Conservation (phyloP, 1,139 yeast species). For the Meyerozyma carpophila region DNA sequence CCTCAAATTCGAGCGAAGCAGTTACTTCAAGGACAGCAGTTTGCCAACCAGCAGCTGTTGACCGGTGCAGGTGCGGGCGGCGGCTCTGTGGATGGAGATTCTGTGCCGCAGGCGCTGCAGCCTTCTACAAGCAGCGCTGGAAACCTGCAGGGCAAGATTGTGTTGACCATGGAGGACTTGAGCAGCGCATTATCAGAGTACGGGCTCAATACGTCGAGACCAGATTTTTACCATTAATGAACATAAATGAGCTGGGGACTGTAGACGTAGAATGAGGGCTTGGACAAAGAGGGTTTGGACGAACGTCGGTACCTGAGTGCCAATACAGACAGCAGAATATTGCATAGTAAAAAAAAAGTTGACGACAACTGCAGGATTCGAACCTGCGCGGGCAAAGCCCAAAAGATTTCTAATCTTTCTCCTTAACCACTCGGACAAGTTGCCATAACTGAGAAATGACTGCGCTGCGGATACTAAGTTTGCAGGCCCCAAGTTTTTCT, state of each 20-base stretch:
- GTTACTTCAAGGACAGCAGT: conserved; percentile 62
- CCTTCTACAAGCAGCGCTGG: conserved; percentile 42
- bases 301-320: not conserved
- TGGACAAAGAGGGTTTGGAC: no score
- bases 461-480: not conserved
- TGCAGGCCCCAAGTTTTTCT: no score
- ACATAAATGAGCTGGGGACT: not conserved
- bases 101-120: conserved; percentile 26
- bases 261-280: not conserved
- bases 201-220: conserved; percentile 85
- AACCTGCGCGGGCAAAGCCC: conserved; percentile 54
- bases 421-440: conserved; percentile 36
- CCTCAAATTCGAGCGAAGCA: conserved; percentile 86
- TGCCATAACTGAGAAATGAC: conserved; percentile 3
- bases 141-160: conserved; percentile 67
- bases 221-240: conserved; percentile 77
- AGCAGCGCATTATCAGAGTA: conserved; percentile 87
- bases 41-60: conserved; percentile 39
- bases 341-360: conserved; percentile 8
- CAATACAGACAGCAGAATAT: not conserved
- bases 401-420: conserved; percentile 35
- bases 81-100: conserved; percentile 31
- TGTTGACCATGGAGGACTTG: conserved; percentile 82
- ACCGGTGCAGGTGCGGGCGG: conserved; percentile 35
- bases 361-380: conserved; percentile 45